A percentile compares a stretch with the other conserved stretches of the same genome.
Conservation (phyloP, 768 basidiomycete species). For the Multifurca ochricompacta region DNA sequence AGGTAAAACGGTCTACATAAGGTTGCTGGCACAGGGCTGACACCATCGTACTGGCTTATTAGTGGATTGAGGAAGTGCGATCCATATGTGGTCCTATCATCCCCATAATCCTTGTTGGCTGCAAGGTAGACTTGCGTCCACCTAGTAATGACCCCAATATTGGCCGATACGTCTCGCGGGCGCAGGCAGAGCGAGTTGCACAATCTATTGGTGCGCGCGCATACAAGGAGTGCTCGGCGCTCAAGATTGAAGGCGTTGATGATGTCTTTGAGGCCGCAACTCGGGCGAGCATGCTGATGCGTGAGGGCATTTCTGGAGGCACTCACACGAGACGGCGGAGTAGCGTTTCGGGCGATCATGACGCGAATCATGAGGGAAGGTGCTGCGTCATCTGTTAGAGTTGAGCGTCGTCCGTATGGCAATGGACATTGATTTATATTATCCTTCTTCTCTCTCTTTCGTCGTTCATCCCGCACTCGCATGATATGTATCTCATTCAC, state of each 20-base stretch:
- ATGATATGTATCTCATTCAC: slow-evolving; percentile 6
- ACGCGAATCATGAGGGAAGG: slow-evolving; percentile 6
- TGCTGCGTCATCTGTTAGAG: slow-evolving; percentile 20
- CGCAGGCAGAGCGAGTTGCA: slow-evolving; percentile 77
- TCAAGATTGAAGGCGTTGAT: slow-evolving; percentile 89
- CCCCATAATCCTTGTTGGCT: slow-evolving; percentile 93
- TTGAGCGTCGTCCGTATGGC: not conserved
- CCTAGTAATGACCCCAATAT: slow-evolving; percentile 39
- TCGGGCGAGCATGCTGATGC: slow-evolving; percentile 91
- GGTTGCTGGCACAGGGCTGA: not conserved
- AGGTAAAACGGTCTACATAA: slow-evolving; percentile 42
- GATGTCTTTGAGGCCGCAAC: slow-evolving; percentile 98
- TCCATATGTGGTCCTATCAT: slow-evolving; percentile 90
- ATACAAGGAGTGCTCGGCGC: slow-evolving; percentile 91
- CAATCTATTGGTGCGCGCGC: slow-evolving; percentile 80
- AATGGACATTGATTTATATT: slow-evolving; percentile 11
- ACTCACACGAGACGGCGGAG: slow-evolving; percentile 31
- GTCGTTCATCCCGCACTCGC: not conserved
- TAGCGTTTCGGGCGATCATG: slow-evolving; percentile 18
- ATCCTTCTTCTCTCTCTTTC: not conserved
- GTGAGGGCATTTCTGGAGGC: slow-evolving; percentile 63
- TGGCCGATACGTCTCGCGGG: slow-evolving; percentile 59
- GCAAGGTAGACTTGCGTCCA: slow-evolving; percentile 89
- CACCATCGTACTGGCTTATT: not conserved
- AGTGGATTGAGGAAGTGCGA: slow-evolving; percentile 99